Base-by-base conservation (phyloP, 2,329 filamentous ascomycete genomes). In the Fusarium palustre region DNA sequence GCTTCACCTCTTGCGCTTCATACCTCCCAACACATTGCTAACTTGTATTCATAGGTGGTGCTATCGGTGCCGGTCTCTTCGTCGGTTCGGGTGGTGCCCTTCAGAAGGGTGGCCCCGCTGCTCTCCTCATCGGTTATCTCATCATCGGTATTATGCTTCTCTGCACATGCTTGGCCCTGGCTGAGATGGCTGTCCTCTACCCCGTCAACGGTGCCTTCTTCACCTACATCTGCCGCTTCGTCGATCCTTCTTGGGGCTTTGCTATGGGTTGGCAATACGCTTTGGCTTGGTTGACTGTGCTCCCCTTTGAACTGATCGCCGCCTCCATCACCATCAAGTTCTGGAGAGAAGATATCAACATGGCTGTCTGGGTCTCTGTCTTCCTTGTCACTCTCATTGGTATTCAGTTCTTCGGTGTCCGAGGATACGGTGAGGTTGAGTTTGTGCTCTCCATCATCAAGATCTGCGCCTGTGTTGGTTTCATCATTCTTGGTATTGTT, bases 181-280 rank as follows among this genome's bases (percentile, higher is more conserved):
- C 95, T 66, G 95, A 98, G 80, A 88, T 98, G 81, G 93, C 94
- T 28, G 94, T 97, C 22, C 82, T 94, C 20, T 97, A 95, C 75
- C 95, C 95, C 5, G 91, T 97, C 34, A 92, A 94, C 36, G 95
- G 95, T 64, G 97, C 94, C 9, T 98, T 97, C 78, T 93, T 93
- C 5, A 91, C 93, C 16, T 97, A 95, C 80, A 96, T 94, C 30
- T 97, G 92, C 36, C 89, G 95, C 30, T 97, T 97, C 75, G 81
- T 98, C 24, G 94, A 97, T 77, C 95, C 94, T 2, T 93, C 94
- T 1, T 97, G 93, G 93, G 94, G 94, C 0, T 97, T 97, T 77
- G 92, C 93, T 48, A 97, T 97, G 92, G 94, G 93, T 22, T 97
- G 93, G 93, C 97, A 97, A 85, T 97, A 97, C 78, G 92, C 92